Evolutionary conservation across 495 filamentous ascomycete species (phyloP), one percentile per base, ranked within the genome.

Genomic region (Trichoderma parareesei): DNA sequence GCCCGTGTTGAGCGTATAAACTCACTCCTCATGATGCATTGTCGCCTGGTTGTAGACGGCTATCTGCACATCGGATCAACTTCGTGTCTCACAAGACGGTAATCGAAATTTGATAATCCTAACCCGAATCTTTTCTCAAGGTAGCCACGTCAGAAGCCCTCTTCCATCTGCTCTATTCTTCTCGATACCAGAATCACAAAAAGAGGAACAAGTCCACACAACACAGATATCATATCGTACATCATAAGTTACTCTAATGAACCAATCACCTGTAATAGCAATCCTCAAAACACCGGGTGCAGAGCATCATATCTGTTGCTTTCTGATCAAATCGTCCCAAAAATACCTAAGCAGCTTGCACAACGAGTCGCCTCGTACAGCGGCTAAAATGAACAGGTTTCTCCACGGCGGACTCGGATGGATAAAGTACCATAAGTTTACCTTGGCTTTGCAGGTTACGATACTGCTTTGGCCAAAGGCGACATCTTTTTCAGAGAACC

Each of bases 1-100:
- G 2, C 84, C 84, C 37, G 77, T 70, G 9, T 65, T 84, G 64
- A 69, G 78, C 18, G 18, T 27, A 35, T 57, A 13, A 57, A 14
- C 4, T 11, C 18, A 20, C 20, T 55, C 27, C 0, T 2, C n/a
- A 27, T 1, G 18, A 20, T 18, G 16, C 27, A 27, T 27, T 27
- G 27, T 2, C 27, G 27, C 27, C 27, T 27, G 27, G 27, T 27
- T 2, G 27, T 27, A 27, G 27, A 27, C 27, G 27, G 27, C 27
- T 27, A 27, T 27, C 27, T 1, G 27, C 27, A 27, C 27, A 27
- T 27, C 27, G 2, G 27, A 2, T 27, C 27, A 27, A 27, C 1
- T 27, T 27, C 27, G 27, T 27, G 27, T 27, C 27, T 27, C 0
- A 27, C 27, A 27, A 27, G 27, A 27, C 27, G 27, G 27, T 2